These are phyloP conservation scores for Annona cherimola DNA, from an alignment of 164 flowering plant species.

Conservation along the genomic window DNA sequence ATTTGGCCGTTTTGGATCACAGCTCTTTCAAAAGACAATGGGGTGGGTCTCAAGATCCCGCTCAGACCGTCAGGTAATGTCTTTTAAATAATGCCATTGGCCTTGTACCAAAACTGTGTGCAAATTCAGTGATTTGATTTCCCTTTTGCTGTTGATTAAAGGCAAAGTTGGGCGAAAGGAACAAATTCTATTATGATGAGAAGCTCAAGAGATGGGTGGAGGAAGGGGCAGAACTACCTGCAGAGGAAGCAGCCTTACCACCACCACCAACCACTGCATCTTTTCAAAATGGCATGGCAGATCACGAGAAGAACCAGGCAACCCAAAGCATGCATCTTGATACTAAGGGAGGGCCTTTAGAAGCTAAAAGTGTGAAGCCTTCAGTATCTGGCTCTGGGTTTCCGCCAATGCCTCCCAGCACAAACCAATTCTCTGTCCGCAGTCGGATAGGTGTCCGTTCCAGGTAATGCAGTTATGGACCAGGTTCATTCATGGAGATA, in stretches of 20 bases:
- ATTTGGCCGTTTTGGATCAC: constrained; percentile 74
- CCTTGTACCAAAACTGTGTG: background rate
- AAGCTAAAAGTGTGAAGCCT: constrained; percentile 31
- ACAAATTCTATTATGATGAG: constrained; percentile 90
- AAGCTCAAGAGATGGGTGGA: constrained; percentile 98
- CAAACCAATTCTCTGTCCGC: constrained; percentile 89
- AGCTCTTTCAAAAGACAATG: constrained; percentile 76
- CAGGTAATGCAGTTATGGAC: constrained; percentile 40
- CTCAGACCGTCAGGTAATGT: constrained; percentile 58
- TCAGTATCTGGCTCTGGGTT: constrained; percentile 53
- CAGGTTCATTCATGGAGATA: background rate
- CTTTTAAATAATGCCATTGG: background rate
- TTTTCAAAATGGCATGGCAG: constrained; percentile 61
- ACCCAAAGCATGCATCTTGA: constrained; percentile 25
- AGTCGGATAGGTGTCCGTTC: constrained; percentile 80
- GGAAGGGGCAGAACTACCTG: constrained; percentile 79
- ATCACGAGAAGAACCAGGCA: constrained; percentile 43
- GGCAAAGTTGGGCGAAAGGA: constrained; percentile 92
- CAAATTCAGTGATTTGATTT: constrained; percentile 3
- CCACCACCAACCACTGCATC: constrained; percentile 76
- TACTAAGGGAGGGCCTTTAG: constrained; percentile 26
- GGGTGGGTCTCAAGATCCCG: constrained; percentile 77
- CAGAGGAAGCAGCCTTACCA: constrained; percentile 71
- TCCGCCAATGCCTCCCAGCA: constrained; percentile 74
- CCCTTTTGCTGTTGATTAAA: constrained; percentile 13